Evolutionary conservation across 179 eudicot species (phyloP).

Genomic region (Nepenthes alata): DNA sequence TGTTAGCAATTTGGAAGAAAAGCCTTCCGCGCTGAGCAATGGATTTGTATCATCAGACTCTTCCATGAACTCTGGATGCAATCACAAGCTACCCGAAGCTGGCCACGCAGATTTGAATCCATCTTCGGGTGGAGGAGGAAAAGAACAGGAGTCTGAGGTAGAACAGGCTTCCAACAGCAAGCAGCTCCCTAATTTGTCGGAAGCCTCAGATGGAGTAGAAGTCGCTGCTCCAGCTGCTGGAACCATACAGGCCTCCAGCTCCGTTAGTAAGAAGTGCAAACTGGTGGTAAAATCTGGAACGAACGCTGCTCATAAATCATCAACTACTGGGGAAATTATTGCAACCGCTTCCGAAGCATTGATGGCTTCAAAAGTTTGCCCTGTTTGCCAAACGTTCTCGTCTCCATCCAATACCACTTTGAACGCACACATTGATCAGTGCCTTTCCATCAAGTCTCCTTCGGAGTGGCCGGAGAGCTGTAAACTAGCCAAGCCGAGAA

Average conservation of each 20-base stretch:
- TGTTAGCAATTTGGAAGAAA: constrained; percentile 16
- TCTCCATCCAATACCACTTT: constrained; percentile 87
- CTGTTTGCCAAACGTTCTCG: constrained; percentile 75
- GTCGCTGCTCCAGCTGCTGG: constrained; percentile 21
- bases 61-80: constrained; percentile 13
- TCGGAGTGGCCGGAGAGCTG: constrained; percentile 34
- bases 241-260: constrained; percentile 24
- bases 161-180: constrained; percentile 32
- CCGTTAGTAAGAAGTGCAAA: constrained; percentile 39
- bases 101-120: constrained; percentile 19
- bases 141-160: constrained; percentile 25
- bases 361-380: constrained; percentile 69
- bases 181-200: constrained; percentile 19
- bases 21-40: constrained; percentile 14
- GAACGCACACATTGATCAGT: constrained; percentile 96
- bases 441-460: constrained; percentile 58
- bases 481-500: constrained; percentile 42
- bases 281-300: constrained; percentile 33
- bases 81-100: constrained; percentile 15
- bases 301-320: constrained; percentile 16
- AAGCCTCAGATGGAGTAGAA: constrained; percentile 26
- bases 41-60: constrained; percentile 9
- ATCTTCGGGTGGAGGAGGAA: constrained; percentile 26
- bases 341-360: constrained; percentile 24
- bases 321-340: constrained; percentile 22